Conservation (phyloP, 257 asterid genomes). For the Ilex aquifolium region DNA sequence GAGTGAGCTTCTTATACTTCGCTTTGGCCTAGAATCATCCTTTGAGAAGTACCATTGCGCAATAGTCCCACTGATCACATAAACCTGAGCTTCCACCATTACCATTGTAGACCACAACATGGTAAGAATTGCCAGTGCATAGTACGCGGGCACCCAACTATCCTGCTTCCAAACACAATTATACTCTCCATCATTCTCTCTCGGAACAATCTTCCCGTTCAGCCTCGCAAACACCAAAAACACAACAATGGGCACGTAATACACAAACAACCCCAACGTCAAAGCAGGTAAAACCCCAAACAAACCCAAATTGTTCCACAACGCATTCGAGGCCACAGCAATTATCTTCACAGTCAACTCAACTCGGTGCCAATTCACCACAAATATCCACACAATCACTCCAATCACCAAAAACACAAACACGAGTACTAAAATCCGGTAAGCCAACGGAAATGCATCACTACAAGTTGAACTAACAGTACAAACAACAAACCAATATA, state of each 20-base stretch:
- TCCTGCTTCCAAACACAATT: slow-evolving; percentile 85
- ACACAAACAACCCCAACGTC: slow-evolving; percentile 51
- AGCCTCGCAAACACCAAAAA: slow-evolving; percentile 69
- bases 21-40: slow-evolving; percentile 62
- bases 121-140: slow-evolving; percentile 72
- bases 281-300: slow-evolving; percentile 73
- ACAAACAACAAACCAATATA: slow-evolving; percentile 95
- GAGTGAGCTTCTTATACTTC: slow-evolving; percentile 67
- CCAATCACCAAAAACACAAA: slow-evolving; percentile 74
- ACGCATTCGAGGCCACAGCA: slow-evolving; percentile 67
- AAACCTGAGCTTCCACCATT: slow-evolving; percentile 91
- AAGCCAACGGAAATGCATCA: slow-evolving; percentile 63
- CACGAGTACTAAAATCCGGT: slow-evolving; percentile 60
- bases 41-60: slow-evolving; percentile 95
- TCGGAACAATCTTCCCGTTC: slow-evolving; percentile 73
- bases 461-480: slow-evolving; percentile 66
- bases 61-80: slow-evolving; percentile 78
- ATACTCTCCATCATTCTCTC: slow-evolving; percentile 51
- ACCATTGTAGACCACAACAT: slow-evolving; percentile 91
- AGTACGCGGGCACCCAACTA: slow-evolving; percentile 94
- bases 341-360: slow-evolving; percentile 84
- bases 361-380: slow-evolving; percentile 79
- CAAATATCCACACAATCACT: slow-evolving; percentile 79
- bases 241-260: slow-evolving; percentile 67
- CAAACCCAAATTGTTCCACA: slow-evolving; percentile 63